These are phyloP conservation scores for Phytophthora meadii DNA, from an alignment of 352 stramenopile species.

Conservation along the genomic window DNA sequence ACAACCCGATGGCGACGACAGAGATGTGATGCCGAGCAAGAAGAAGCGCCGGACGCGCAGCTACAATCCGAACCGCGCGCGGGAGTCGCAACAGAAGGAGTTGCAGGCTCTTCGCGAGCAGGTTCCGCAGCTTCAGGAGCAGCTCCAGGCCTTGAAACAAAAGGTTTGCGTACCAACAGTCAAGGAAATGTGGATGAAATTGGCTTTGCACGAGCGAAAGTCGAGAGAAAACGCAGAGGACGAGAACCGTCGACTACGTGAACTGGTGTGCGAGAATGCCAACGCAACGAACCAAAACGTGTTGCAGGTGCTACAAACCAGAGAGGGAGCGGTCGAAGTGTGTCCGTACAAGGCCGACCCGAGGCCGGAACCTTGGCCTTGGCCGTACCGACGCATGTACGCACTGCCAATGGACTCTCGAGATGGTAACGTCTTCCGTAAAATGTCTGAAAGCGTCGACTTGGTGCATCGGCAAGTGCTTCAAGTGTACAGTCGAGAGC, in stretches of 20 bases:
- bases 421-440: constrained; percentile 33
- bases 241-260: constrained; percentile 36
- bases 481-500: constrained; percentile 21
- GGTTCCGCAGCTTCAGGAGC: constrained; percentile 21
- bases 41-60: constrained; percentile 20
- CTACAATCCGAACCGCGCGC: constrained; percentile 39
- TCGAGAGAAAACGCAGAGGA: constrained; percentile 16
- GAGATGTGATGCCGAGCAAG: background rate
- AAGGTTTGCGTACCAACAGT: background rate
- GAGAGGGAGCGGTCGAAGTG: background rate
- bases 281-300: constrained; percentile 9
- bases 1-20: constrained; percentile 11
- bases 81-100: constrained; percentile 25
- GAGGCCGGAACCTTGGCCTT: constrained; percentile 14
- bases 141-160: constrained; percentile 16
- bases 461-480: constrained; percentile 45
- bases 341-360: constrained; percentile 4
- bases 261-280: constrained; percentile 18
- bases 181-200: constrained; percentile 24
- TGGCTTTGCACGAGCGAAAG: constrained; percentile 24
- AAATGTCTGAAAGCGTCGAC: constrained; percentile 35
- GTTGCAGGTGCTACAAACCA: constrained; percentile 18
- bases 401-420: constrained; percentile 18
- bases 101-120: constrained; percentile 25
- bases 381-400: constrained; percentile 31